Conservation (phyloP, 768 basidiomycete genomes). For the Gautieria morchelliformis region DNA sequence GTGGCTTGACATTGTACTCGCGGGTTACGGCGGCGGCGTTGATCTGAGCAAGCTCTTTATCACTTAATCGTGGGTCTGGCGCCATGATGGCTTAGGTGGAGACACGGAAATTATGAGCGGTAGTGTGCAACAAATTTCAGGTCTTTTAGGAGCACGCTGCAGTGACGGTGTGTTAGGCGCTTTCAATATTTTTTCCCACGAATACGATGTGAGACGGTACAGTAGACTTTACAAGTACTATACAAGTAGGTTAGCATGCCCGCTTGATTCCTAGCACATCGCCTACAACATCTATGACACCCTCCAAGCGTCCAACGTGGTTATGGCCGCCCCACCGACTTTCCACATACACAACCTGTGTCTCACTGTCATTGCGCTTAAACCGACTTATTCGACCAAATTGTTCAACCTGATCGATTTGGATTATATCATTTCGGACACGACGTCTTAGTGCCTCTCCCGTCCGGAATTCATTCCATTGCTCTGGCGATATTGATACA, state of each 20-base stretch:
- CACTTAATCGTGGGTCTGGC: slow-evolving; percentile 51
- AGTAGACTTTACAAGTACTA: no score
- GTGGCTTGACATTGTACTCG: slow-evolving; percentile 82
- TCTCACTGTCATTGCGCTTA: slow-evolving; percentile 21
- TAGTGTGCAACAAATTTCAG: background rate
- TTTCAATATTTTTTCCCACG: background rate
- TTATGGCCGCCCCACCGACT: slow-evolving; percentile 51
- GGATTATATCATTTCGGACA: slow-evolving; percentile 36
- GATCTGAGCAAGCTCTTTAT: slow-evolving; percentile 66
- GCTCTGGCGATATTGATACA: slow-evolving; percentile 23
- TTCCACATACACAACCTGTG: slow-evolving; percentile 48
- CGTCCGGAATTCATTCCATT: slow-evolving; percentile 35
- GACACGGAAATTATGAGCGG: background rate
- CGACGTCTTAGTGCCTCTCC: slow-evolving; percentile 31
- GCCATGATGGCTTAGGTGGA: slow-evolving; percentile 19
- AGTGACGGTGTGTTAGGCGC: background rate
- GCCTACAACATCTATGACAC: slow-evolving; percentile 51
- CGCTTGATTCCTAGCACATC: background rate
- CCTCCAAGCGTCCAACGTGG: slow-evolving; percentile 49
- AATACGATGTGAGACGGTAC: no score
- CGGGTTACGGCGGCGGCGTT: slow-evolving; percentile 85
- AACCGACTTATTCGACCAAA: slow-evolving; percentile 51
- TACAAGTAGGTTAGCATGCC: background rate
- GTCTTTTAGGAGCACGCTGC: background rate
- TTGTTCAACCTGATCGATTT: slow-evolving; percentile 32